phyloP scores from a whole-genome alignment of 495 filamentous ascomycete species.

The Hypoxylon lenormandii region DNA sequence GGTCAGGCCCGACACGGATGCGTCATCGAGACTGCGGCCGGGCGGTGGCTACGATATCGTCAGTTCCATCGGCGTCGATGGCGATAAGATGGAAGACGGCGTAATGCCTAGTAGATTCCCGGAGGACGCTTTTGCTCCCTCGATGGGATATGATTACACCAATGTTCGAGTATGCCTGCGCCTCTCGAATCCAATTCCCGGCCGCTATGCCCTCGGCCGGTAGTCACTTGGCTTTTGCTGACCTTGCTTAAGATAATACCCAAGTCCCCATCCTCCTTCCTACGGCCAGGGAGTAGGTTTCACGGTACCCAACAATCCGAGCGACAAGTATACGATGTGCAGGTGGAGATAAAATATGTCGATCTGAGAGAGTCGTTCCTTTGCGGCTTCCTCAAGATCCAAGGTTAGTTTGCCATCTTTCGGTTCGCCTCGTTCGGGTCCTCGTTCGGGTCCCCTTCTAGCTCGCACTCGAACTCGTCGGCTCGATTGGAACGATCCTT shows the following conservation, averaged over 20 bases:
- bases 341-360: constrained; percentile 96
- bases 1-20: constrained; percentile 23
- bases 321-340: constrained; percentile 88
- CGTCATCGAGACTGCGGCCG: constrained; percentile 23
- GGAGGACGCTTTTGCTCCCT: constrained; percentile 51
- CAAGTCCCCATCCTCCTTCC: constrained; percentile 78
- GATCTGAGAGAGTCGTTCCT: constrained; percentile 94
- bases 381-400: constrained; percentile 94
- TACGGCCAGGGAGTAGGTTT: constrained; percentile 90
- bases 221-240: constrained; percentile 24
- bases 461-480: not conserved
- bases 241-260: constrained; percentile 66
- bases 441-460: not conserved
- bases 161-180: constrained; percentile 69
- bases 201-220: constrained; percentile 1
- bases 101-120: constrained; percentile 36
- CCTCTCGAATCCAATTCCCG: not conserved
- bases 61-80: constrained; percentile 40
- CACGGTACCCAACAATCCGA: constrained; percentile 91
- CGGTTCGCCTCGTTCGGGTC: not conserved
- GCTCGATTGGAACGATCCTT: not conserved
- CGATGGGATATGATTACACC: constrained; percentile 74
- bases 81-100: constrained; percentile 42
- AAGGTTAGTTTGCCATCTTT: constrained; percentile 71
- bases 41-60: constrained; percentile 32